Evolutionary conservation across 495 filamentous ascomycete genomes (phyloP).

Genomic region (Filosporella fistucella): DNA sequence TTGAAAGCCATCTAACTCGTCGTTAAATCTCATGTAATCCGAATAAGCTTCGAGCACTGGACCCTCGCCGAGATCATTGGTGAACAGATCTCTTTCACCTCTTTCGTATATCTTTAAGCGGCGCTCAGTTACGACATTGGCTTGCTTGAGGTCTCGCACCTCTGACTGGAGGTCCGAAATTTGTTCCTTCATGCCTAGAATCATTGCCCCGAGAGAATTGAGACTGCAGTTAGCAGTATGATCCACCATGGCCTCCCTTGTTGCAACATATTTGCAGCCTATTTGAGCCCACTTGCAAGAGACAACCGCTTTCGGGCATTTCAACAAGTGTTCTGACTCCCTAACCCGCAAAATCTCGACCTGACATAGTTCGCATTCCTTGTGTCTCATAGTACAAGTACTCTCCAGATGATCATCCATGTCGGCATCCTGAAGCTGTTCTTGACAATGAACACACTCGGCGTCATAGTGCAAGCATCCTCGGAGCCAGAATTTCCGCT

Average conservation of each 20-base stretch:
- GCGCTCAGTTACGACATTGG: constrained; percentile 32
- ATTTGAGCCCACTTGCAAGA: constrained; percentile 36
- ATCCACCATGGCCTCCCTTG: constrained; percentile 26
- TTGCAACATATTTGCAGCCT: constrained; percentile 33
- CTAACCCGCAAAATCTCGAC: constrained; percentile 32
- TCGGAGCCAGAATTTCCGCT: constrained; percentile 30
- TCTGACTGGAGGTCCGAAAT: constrained; percentile 30
- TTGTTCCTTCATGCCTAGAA: constrained; percentile 25
- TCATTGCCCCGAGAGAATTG: constrained; percentile 31
- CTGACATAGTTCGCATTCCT: constrained; percentile 34
- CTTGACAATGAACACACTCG: constrained; percentile 41
- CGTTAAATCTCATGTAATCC: constrained; percentile 10
- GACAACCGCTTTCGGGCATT: constrained; percentile 34
- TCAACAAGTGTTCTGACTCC: constrained; percentile 32
- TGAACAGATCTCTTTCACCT: constrained; percentile 13
- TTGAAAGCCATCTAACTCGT: constrained; percentile 5
- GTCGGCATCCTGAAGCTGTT: constrained; percentile 30
- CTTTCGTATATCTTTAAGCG: constrained; percentile 37
- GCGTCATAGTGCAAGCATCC: constrained; percentile 44
- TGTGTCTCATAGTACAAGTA: constrained; percentile 29
- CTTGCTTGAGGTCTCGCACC: constrained; percentile 25
- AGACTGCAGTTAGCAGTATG: constrained; percentile 29
- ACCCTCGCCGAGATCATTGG: constrained; percentile 8
- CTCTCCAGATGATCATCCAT: constrained; percentile 37
- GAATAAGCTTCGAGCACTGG: too few species aligned